Evolutionary conservation across 139 green algal genomes (phyloP).

Genomic region (Micromonas commoda): DNA sequence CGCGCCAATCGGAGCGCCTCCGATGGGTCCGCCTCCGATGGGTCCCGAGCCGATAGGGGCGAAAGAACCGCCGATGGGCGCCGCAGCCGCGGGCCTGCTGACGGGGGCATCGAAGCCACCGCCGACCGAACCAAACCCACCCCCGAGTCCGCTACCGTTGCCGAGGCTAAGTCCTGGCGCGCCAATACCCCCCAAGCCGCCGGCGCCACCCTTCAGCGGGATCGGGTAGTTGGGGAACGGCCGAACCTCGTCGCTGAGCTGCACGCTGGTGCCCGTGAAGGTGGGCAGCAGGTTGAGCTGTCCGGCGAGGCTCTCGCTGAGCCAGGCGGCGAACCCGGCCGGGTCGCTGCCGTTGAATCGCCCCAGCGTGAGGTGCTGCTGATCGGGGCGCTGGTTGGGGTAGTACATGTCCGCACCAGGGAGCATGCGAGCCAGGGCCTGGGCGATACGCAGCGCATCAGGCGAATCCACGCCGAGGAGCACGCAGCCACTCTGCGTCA

Average conservation of each 20-base stretch:
- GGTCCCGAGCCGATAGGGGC: not conserved
- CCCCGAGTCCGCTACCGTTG: not conserved
- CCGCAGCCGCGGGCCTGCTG: no score
- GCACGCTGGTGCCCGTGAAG: not conserved
- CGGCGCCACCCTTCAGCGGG: slow-evolving; percentile 3
- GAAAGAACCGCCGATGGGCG: not conserved
- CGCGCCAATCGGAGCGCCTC: not conserved
- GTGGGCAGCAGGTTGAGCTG: not conserved
- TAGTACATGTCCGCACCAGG: slow-evolving; percentile 18
- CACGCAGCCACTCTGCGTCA: slow-evolving; percentile 21
- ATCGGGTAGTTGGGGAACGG: slow-evolving; percentile 20
- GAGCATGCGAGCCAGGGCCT: not conserved
- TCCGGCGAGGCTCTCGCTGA: not conserved
- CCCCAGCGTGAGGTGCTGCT: slow-evolving; percentile 6
- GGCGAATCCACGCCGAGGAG: slow-evolving; percentile 9
- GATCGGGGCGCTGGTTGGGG: slow-evolving; percentile 4
- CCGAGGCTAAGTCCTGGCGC: not conserved
- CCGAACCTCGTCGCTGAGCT: slow-evolving; percentile 13
- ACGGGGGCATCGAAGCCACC: not conserved
- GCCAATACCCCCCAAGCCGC: not conserved
- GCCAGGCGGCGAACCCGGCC: slow-evolving; percentile 1
- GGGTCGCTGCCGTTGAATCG: slow-evolving; percentile 1
- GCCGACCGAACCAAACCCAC: slow-evolving; percentile 6
- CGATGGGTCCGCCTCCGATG: not conserved
- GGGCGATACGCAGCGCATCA: not conserved